phyloP scores from a whole-genome alignment of 1,139 yeast species.

The Yamadazyma jaroonii region DNA sequence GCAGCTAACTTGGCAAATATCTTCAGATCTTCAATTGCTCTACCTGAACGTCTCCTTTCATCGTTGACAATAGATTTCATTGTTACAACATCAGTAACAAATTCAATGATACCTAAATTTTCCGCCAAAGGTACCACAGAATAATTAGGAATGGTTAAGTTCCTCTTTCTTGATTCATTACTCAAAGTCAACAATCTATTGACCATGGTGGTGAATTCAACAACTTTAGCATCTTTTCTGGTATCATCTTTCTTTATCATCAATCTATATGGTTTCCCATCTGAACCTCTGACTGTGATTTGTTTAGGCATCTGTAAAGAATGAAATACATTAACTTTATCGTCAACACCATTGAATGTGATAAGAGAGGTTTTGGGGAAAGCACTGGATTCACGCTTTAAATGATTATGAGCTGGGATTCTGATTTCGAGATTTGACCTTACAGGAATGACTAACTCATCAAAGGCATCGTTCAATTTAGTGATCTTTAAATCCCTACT shows the following conservation, averaged over 20 bases:
- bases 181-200: constrained; percentile 68
- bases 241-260: constrained; percentile 92
- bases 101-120: constrained; percentile 86
- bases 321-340: constrained; percentile 63
- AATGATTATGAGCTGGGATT: constrained; percentile 52
- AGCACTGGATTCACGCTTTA: constrained; percentile 44
- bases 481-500: constrained; percentile 46
- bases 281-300: constrained; percentile 72
- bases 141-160: constrained; percentile 71
- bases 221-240: constrained; percentile 90
- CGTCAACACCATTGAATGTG: constrained; percentile 58
- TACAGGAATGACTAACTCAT: constrained; percentile 76
- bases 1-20: constrained; percentile 34
- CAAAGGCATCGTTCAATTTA: constrained; percentile 51
- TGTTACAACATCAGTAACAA: constrained; percentile 84
- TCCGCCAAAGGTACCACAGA: constrained; percentile 89
- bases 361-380: constrained; percentile 53
- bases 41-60: constrained; percentile 39
- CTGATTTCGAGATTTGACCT: constrained; percentile 67
- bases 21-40: constrained; percentile 28
- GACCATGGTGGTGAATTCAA: constrained; percentile 88
- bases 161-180: constrained; percentile 70
- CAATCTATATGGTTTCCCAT: constrained; percentile 67
- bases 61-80: constrained; percentile 64
- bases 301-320: constrained; percentile 89